Conservation (phyloP, 78 protist genomes). For the Dictyostelium citrinum region DNA sequence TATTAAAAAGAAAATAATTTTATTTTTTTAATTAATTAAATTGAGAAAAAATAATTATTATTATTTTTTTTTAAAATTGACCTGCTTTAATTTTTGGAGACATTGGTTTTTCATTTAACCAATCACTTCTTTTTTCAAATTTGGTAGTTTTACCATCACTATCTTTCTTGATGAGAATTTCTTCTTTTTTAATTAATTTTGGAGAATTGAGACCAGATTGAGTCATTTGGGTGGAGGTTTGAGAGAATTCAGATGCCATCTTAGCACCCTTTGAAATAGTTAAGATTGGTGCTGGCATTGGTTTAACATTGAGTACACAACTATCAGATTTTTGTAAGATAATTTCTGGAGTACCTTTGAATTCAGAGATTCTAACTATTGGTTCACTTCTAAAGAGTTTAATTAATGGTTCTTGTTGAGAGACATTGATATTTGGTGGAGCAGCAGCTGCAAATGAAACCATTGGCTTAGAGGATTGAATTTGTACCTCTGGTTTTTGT, state of each 20-base stretch:
- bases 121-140: conserved; percentile 33
- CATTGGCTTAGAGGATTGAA: conserved; percentile 61
- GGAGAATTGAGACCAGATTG: not conserved
- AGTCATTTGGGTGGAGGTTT: not conserved
- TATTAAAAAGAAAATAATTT: not conserved
- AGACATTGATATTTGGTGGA: conserved; percentile 44
- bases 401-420: conserved; percentile 53
- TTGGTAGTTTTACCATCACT: not conserved
- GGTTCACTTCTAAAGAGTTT: conserved; percentile 60
- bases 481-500: conserved; percentile 69
- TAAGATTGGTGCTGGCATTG: conserved; percentile 36
- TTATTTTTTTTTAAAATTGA: not conserved
- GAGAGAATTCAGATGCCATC: conserved; percentile 16
- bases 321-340: conserved; percentile 41
- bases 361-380: conserved; percentile 49
- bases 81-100: conserved; percentile 15
- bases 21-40: not conserved
- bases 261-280: not conserved
- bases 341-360: conserved; percentile 55
- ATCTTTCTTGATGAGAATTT: not conserved
- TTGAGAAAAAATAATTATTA: not conserved
- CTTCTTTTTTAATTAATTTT: conserved; percentile 22
- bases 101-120: conserved; percentile 24
- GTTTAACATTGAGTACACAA: conserved; percentile 45
- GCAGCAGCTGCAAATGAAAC: not conserved